A percentile compares a stretch with the other conserved stretches of the same genome.
These are phyloP conservation scores for Metrosideros polymorpha DNA, from an alignment of 441 rosid species.

Conservation along the genomic window DNA sequence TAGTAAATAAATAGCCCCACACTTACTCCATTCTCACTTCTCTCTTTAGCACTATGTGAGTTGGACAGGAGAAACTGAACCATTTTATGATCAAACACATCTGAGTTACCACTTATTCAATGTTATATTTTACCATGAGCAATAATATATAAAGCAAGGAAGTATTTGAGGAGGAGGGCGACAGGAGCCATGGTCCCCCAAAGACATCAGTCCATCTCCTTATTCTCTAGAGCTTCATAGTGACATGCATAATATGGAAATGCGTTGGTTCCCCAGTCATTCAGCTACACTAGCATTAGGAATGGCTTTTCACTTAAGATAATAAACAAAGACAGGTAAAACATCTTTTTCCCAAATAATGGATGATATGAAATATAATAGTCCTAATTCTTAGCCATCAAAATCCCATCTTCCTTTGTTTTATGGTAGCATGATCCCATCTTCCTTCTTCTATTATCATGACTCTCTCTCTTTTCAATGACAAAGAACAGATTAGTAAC, in stretches of 20 bases:
- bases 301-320: neutral
- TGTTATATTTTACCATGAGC: neutral
- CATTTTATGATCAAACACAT: neutral
- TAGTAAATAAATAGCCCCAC: neutral
- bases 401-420: neutral
- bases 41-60: neutral
- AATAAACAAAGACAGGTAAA: neutral
- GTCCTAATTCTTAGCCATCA: neutral
- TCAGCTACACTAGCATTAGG: neutral
- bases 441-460: too few species aligned
- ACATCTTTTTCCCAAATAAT: neutral
- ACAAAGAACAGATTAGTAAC: too few species aligned
- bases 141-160: neutral
- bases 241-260: neutral
- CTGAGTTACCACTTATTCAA: neutral
- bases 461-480: too few species aligned
- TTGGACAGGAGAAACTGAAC: neutral
- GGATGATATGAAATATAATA: neutral
- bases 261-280: neutral
- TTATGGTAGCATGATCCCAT: neutral
- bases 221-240: neutral
- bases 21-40: neutral
- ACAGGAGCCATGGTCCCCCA: neutral
- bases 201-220: neutral
- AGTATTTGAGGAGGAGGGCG: neutral